A percentile compares a stretch with the other conserved stretches of the same genome.
Evolutionary conservation across 257 asterid species (phyloP).

Genomic region (Rauvolfia tetraphylla): DNA sequence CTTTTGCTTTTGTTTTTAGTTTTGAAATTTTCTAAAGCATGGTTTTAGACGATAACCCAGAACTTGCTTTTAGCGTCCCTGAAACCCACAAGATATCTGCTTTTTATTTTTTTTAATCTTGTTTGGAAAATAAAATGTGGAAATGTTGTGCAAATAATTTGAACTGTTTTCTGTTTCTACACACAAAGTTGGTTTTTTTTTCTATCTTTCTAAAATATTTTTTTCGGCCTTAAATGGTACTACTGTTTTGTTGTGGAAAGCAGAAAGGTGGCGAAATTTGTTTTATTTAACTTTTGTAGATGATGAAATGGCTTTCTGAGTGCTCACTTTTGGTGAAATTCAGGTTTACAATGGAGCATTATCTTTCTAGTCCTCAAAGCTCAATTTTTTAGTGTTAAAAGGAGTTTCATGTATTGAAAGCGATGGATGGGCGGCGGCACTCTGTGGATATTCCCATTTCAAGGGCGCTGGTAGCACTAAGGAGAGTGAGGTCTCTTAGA

Average conservation of each 20-base stretch:
- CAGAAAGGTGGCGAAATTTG: constrained; percentile 2
- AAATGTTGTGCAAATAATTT: neutral
- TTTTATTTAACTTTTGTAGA: neutral
- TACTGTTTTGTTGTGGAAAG: neutral
- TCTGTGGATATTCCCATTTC: constrained; percentile 84
- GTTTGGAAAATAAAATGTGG: neutral
- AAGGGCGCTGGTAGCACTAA: constrained; percentile 62
- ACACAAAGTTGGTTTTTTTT: constrained; percentile 1
- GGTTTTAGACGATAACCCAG: neutral
- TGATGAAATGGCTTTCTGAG: constrained; percentile 21
- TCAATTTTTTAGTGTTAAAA: neutral
- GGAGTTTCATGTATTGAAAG: constrained; percentile 4
- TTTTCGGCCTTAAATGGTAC: too few species aligned
- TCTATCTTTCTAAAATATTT: neutral
- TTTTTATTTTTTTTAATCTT: neutral
- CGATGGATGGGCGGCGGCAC: constrained; percentile 84
- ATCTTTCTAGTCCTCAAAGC: constrained; percentile 11
- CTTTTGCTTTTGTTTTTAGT: constrained; percentile 14
- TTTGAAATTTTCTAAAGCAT: constrained; percentile 11
- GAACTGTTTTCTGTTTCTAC: neutral
- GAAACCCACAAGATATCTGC: neutral
- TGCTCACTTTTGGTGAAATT: constrained; percentile 28
- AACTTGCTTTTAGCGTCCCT: neutral
- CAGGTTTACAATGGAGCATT: constrained; percentile 36
- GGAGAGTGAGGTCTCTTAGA: constrained; percentile 88